These are phyloP conservation scores for Komagataella populi DNA, from an alignment of 805 yeast species.

Conservation along the genomic window DNA sequence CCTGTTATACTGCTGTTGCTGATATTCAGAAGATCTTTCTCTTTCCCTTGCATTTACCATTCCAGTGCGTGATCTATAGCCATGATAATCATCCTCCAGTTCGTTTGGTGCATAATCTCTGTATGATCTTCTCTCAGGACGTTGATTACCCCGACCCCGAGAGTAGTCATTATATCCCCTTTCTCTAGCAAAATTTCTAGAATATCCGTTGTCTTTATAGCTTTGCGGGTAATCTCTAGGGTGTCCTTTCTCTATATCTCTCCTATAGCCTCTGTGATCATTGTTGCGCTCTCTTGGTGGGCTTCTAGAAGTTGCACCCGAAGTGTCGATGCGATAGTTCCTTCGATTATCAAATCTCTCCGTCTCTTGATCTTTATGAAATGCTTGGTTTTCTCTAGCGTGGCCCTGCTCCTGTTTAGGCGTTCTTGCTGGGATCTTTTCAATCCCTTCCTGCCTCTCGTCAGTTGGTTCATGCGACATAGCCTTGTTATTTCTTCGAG, in stretches of 20 bases:
- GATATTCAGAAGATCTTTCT: not conserved
- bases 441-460: not conserved
- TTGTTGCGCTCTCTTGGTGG: slow-evolving; percentile 2
- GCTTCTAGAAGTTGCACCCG: slow-evolving; percentile 7
- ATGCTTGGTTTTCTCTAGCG: slow-evolving; percentile 4
- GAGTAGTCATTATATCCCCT: not conserved
- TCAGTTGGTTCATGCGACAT: not conserved
- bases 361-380: slow-evolving; percentile 7
- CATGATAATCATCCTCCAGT: not conserved
- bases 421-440: slow-evolving; percentile 3
- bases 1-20: slow-evolving; percentile 1
- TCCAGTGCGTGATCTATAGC: not conserved
- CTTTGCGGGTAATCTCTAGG: not conserved
- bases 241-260: slow-evolving; percentile 6
- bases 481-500: not conserved
- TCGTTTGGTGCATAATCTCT: not conserved
- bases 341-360: slow-evolving; percentile 7
- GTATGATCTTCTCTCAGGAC: not conserved
- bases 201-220: not conserved
- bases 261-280: slow-evolving; percentile 7
- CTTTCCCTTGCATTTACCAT: not conserved
- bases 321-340: slow-evolving; percentile 6
- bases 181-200: not conserved
- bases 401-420: slow-evolving; percentile 4
- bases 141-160: not conserved